Evolutionary conservation across 2,329 filamentous ascomycete genomes (phyloP), one percentile per base, ranked within the genome.

Genomic region (Aspergillus pseudoviridinutans): DNA sequence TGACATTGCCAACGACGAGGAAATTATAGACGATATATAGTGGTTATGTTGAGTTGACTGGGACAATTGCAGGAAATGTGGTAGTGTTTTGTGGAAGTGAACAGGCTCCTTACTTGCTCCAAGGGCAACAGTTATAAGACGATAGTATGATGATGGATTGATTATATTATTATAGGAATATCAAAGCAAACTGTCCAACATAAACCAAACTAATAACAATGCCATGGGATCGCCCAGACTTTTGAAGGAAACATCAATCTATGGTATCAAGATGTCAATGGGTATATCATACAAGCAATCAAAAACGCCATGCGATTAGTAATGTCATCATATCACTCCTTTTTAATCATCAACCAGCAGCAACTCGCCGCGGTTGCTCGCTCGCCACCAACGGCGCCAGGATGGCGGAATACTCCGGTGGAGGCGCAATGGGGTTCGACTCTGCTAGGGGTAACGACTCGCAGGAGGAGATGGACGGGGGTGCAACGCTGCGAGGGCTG

Each of bases 401-500:
- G 44, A 47, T 14, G 9, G 22, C 24, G 20, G 44, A 6, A 20
- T 47, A 47, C 24, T 47, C 44, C 12, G 44, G 32, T 12, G 32
- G 44, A 12, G 44, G 44, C 8, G 44, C 12, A 10, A 24, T 24
- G 20, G 12, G 12, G 44, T 7, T 24, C 12, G 44, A 47, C 22
- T 25, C 12, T 4, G 44, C 10, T 1, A 27, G 44, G 10, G 44
- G 44, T 17, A 14, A 24, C 2, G 44, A 24, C n/a, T 25, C 44
- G 22, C 12, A 47, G 4, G 44, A 47, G 20, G 22, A 7, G 22
- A 47, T 25, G 29, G 50, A 24, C 3, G 62, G 61, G 10, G 61
- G 60, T 8, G 61, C 57, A 35, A 67, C 53, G 50, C 32, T 64
- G 49, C 66, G 57, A n/a, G 66, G 65, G 17, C 55, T 20, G 35